Conservation (phyloP, 352 stramenopile species). For the Nothophytophthora sp. region DNA sequence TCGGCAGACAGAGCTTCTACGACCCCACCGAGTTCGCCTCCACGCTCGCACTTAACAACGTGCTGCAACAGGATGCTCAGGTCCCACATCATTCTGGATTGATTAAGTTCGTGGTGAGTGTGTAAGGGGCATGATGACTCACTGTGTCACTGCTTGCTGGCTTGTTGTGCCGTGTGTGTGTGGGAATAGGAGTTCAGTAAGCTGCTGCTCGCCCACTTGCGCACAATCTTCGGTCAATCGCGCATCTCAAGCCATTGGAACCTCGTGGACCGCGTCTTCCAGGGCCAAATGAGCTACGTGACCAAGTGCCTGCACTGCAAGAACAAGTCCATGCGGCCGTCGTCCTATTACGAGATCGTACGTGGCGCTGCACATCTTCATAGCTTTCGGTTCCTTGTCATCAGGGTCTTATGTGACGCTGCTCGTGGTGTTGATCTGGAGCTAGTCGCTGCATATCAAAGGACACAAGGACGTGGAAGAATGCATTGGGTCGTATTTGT, state of each 20-base stretch:
- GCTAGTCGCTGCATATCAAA: slow-evolving; percentile 84
- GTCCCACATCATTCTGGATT: slow-evolving; percentile 20
- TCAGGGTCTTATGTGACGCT: background rate
- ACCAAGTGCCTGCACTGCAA: slow-evolving; percentile 81
- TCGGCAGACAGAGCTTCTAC: slow-evolving; percentile 68
- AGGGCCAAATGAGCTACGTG: slow-evolving; percentile 84
- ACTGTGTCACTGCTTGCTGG: slow-evolving; percentile 3
- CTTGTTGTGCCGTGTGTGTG: slow-evolving; percentile 7
- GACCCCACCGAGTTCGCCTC: slow-evolving; percentile 80
- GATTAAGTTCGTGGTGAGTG: too few species aligned
- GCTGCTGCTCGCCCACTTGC: slow-evolving; percentile 76
- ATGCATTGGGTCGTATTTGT: slow-evolving; percentile 74
- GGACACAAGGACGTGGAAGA: slow-evolving; percentile 72
- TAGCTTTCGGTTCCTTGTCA: background rate
- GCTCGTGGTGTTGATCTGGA: background rate
- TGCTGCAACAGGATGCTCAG: slow-evolving; percentile 88
- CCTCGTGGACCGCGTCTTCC: slow-evolving; percentile 76
- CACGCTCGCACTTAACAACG: slow-evolving; percentile 79
- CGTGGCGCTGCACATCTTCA: too few species aligned
- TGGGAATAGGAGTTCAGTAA: slow-evolving; percentile 90
- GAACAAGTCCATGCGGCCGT: slow-evolving; percentile 59
- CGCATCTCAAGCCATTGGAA: slow-evolving; percentile 52
- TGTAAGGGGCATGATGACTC: too few species aligned
- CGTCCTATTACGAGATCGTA: slow-evolving; percentile 85
- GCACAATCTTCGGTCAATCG: slow-evolving; percentile 75